Evolutionary conservation across 257 asterid species (phyloP).

Genomic region (Penstemon barbatus): DNA sequence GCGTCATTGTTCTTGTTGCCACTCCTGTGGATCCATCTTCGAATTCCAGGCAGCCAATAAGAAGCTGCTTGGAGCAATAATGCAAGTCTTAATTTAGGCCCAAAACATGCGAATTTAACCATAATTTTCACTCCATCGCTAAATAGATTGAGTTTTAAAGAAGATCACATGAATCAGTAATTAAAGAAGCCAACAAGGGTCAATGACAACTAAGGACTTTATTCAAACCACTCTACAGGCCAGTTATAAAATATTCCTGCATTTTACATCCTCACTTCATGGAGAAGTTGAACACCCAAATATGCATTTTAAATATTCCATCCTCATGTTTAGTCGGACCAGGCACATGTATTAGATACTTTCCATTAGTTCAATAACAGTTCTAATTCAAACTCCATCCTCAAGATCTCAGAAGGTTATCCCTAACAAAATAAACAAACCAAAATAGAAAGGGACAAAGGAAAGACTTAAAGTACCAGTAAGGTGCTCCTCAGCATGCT

Average conservation of each 20-base stretch:
- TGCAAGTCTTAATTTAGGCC: conserved; percentile 25
- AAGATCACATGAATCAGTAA: conserved; percentile 16
- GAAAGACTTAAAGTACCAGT: conserved; percentile 44
- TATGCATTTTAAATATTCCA: conserved; percentile 9
- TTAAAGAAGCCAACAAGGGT: conserved; percentile 6
- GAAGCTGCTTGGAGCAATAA: conserved; percentile 30
- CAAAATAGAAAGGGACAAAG: conserved; percentile 8
- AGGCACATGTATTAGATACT: conserved; percentile 2
- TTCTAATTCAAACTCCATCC: conserved; percentile 3
- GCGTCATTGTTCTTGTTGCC: conserved; percentile 26
- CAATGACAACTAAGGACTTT: background rate
- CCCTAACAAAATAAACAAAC: conserved; percentile 14
- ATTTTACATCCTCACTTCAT: background rate
- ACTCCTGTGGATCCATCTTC: conserved; percentile 27
- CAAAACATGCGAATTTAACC: conserved; percentile 18
- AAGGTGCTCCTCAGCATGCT: conserved; percentile 37
- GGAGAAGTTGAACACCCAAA: background rate
- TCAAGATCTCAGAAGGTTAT: conserved; percentile 1
- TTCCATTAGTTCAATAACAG: conserved; percentile 2
- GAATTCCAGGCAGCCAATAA: conserved; percentile 31
- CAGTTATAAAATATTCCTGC: background rate
- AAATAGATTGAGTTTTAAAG: conserved; percentile 7
- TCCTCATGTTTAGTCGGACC: conserved; percentile 2
- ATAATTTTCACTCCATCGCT: conserved; percentile 11
- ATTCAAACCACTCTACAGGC: conserved; percentile 14